Percentiles rank a stretch among this genome's conserved stretches.
Conservation (phyloP, 352 stramenopile genomes). For the Thalassiosira hispida region DNA sequence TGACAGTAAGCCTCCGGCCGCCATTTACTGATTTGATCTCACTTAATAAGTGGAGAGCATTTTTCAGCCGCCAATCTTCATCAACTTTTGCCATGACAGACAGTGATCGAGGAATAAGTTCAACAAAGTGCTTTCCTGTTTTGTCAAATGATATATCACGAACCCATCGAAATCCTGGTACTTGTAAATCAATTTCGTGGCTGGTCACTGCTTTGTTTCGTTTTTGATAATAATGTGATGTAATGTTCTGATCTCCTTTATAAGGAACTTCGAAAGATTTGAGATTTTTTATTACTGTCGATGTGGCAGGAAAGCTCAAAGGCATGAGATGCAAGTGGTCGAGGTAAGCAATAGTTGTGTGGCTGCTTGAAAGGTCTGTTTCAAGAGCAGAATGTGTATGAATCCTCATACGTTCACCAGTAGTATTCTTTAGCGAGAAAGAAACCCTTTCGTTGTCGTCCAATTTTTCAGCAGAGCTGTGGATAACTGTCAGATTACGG, state of each 20-base stretch:
- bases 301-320: slow-evolving; percentile 85
- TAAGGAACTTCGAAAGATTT: slow-evolving; percentile 85
- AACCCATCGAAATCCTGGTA: slow-evolving; percentile 84
- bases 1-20: slow-evolving; percentile 79
- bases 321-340: slow-evolving; percentile 76
- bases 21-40: slow-evolving; percentile 86
- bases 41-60: slow-evolving; percentile 84
- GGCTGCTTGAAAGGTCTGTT: slow-evolving; percentile 33
- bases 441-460: slow-evolving; percentile 77
- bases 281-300: slow-evolving; percentile 86
- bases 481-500: slow-evolving; percentile 65
- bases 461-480: slow-evolving; percentile 75
- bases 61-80: slow-evolving; percentile 84
- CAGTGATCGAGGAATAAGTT: slow-evolving; percentile 69
- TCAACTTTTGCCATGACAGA: slow-evolving; percentile 67
- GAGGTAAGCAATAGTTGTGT: slow-evolving; percentile 80
- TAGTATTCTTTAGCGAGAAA: slow-evolving; percentile 88
- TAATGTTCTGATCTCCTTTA: slow-evolving; percentile 78
- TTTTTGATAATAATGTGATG: slow-evolving; percentile 24
- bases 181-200: slow-evolving; percentile 84
- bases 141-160: slow-evolving; percentile 80
- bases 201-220: slow-evolving; percentile 38
- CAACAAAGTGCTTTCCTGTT: slow-evolving; percentile 80
- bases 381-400: slow-evolving; percentile 66
- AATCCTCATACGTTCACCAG: slow-evolving; percentile 83